Evolutionary conservation across 2,329 filamentous ascomycete genomes (phyloP).

Genomic region (Neoarthrinium moseri): DNA sequence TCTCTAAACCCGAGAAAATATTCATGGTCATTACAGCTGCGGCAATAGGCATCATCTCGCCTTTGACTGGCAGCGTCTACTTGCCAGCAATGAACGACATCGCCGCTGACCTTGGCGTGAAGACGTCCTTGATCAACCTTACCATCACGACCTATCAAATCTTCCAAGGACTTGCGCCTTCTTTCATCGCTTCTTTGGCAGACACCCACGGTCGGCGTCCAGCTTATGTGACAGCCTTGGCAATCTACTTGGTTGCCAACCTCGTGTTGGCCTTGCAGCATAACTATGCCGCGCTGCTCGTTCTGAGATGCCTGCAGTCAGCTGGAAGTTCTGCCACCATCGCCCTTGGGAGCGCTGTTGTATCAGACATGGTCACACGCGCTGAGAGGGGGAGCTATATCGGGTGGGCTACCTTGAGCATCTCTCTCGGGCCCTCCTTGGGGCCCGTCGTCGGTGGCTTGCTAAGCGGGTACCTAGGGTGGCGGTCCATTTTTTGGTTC

Average conservation of each 20-base stretch:
- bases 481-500: conserved; percentile 43
- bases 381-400: conserved; percentile 38
- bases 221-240: conserved; percentile 33
- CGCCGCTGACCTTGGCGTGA: conserved; percentile 32
- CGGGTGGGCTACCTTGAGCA: conserved; percentile 32
- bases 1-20: not conserved
- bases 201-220: conserved; percentile 36
- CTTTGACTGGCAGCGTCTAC: not conserved
- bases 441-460: conserved; percentile 34
- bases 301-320: conserved; percentile 40
- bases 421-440: conserved; percentile 29
- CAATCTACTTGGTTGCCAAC: conserved; percentile 31
- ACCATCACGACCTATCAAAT: conserved; percentile 47
- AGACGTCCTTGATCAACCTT: conserved; percentile 42
- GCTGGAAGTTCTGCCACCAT: conserved; percentile 43
- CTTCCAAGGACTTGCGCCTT: conserved; percentile 39
- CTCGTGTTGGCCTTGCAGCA: conserved; percentile 32
- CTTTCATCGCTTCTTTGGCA: conserved; percentile 35
- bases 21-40: not conserved
- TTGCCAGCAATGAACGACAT: conserved; percentile 1
- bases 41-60: not conserved
- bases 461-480: conserved; percentile 33
- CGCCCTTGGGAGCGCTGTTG: conserved; percentile 35
- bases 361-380: conserved; percentile 35
- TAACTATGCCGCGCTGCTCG: conserved; percentile 32